Evolutionary conservation across 495 filamentous ascomycete species (phyloP).

Genomic region (Paragyromitra xinjiangensis): DNA sequence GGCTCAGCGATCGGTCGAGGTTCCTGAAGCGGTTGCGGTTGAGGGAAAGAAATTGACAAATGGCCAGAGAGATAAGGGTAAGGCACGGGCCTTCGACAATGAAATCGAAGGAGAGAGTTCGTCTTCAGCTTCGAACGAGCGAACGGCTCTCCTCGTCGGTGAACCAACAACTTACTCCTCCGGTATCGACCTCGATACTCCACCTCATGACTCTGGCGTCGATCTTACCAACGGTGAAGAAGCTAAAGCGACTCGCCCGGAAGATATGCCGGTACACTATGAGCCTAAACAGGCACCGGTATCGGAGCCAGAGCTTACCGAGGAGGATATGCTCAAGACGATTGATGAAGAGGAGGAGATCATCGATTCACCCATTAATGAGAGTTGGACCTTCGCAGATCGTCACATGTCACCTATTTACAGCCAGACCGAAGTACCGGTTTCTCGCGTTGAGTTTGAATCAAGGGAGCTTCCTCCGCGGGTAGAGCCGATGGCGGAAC

Average conservation of each 20-base stretch:
- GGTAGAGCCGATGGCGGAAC: background rate
- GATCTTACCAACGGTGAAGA: constrained; percentile 40
- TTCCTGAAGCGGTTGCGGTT: constrained; percentile 30
- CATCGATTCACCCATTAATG: constrained; percentile 19
- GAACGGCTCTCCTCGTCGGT: constrained; percentile 41
- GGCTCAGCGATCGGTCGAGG: constrained; percentile 18
- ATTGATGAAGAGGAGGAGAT: constrained; percentile 42
- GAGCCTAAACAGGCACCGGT: constrained; percentile 23
- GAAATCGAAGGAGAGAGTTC: constrained; percentile 46
- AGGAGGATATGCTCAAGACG: constrained; percentile 42
- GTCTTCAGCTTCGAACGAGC: constrained; percentile 26
- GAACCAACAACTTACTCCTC: constrained; percentile 38
- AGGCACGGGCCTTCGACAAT: constrained; percentile 42
- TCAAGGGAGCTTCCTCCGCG: constrained; percentile 6
- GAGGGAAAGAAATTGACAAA: constrained; percentile 40
- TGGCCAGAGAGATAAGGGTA: constrained; percentile 47
- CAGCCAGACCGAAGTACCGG: constrained; percentile 15
- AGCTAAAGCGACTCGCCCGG: constrained; percentile 26
- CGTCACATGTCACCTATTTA: constrained; percentile 26
- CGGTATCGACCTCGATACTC: background rate
- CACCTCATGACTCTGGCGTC: constrained; percentile 32
- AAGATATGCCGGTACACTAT: constrained; percentile 19
- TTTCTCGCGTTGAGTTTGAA: constrained; percentile 10
- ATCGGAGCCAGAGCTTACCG: constrained; percentile 26
- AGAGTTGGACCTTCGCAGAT: constrained; percentile 39